Base-by-base conservation (phyloP, 495 filamentous ascomycete species). In the Ramalina peruviana region DNA sequence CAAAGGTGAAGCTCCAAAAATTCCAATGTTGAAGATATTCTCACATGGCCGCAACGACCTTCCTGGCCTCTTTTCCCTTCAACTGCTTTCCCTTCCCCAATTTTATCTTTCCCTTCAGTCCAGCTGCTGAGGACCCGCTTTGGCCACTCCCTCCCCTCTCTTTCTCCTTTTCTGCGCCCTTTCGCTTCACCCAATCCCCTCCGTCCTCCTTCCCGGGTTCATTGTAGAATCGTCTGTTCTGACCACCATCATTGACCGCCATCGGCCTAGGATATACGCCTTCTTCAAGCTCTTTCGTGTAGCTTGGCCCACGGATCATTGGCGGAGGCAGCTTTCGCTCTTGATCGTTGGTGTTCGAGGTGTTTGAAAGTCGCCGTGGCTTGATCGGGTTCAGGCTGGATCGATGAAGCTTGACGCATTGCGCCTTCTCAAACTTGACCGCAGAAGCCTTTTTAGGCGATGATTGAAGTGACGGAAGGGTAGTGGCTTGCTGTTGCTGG, bases 51-150 rank as follows among this genome's bases (percentile, higher is more conserved):
- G 33, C 42, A 23, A 50, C 46, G 13, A 15, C 48, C 52, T 12
- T 54, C 48, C 36, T 64, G 58, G 20, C 56, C 54, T 33, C 65
- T 57, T 39, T 50, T 33, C 39, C 50, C 16, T 48, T 42, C 37
- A 2, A 36, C 36, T 9, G 36, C 37, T 26, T 43, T 39, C 21
- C 41, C 2, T 30, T 17, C 1, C 27, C 27, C 27, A 16, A 15
- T 26, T 36, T 17, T n/a, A 33, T 48, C 11, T 19, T n/a, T 6
- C 27, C 26, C 10, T 26, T 23, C 23, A 17, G 23, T 40, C 46
- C 36, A n/a, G n/a, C 15, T 40, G 30, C 20, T n/a, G 39, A 38
- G 10, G 30, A 21, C 12, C 17, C 33, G 7, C 36, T 40, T 11
- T 30, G 17, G 15, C 44, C 44, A 20, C 44, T 13, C 44, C 44